Base-by-base conservation (phyloP, 140 eudicot species). In the Oenanthe javanica region DNA sequence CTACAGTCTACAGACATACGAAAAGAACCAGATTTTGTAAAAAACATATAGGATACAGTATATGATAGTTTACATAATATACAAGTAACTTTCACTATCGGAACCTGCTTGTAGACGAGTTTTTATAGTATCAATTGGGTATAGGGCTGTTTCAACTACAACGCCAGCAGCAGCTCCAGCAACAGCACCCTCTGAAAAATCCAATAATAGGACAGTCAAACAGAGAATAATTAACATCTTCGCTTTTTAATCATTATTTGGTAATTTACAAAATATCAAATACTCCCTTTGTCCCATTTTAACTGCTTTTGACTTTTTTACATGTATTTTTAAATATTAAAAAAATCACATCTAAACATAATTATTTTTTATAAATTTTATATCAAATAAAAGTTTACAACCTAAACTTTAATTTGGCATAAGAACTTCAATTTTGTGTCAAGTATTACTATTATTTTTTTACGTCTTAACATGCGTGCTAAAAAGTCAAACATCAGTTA, bases 141-240 rank as follows among this genome's bases (percentile, higher is more conserved):
- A 93, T 59, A 93, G 86, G 83, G 82, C 90, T 75, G 96, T 81
- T 88, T 93, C 98, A 23, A 87, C 98, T 75, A 93, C 93, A 48
- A 87, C 90, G 21, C 98, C 98, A 77, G 98, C 96, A 80, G 93
- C 88, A 82, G 92, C 98, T 91, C 98, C 96, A 81, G 98, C 92
- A 72, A 91, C 67, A 70, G 94, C 94, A 80, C 98, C 90, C 85
- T 93, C 98, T 93, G 85, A 79, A 76, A 74, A 82, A 81, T 15
- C 48, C 64, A 48, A 75, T 13, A 51, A 57, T 49, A 59, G 59
- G 36, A 18, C 36, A 52, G 67, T 77, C 36, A 77, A 43, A 38
- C 48, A 51, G 31, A 76, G 23, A 1, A 43, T n/a, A 31, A 10
- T 10, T 51, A 77, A n/a, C 5, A 6, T 9, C 36, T 14, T n/a